Conservation (phyloP, 768 basidiomycete genomes). For the Pisolithus sp. region DNA sequence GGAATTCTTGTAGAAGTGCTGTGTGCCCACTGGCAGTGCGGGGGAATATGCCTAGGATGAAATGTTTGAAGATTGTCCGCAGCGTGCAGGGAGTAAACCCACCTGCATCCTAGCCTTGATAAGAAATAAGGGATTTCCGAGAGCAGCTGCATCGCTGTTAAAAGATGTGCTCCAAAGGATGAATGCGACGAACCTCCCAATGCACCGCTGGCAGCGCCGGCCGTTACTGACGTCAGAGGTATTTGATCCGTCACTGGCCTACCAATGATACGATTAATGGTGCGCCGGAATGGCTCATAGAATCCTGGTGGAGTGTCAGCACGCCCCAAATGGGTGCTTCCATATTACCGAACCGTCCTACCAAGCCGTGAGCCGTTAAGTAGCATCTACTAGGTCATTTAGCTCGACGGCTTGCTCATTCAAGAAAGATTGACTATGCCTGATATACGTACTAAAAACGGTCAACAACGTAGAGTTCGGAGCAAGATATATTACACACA, state of each 20-base stretch:
- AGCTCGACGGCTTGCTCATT: neutral
- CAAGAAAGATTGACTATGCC: conserved; percentile 37
- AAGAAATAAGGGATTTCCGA: conserved; percentile 89
- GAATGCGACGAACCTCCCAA: conserved; percentile 60
- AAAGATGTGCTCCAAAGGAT: neutral
- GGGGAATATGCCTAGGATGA: conserved; percentile 81
- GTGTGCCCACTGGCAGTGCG: conserved; percentile 86
- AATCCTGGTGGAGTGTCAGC: conserved; percentile 54
- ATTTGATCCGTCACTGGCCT: conserved; percentile 56
- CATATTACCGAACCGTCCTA: conserved; percentile 21
- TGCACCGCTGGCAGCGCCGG: conserved; percentile 86
- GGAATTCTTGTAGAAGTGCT: conserved; percentile 85
- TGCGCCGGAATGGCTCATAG: conserved; percentile 84
- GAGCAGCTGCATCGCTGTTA: conserved; percentile 38
- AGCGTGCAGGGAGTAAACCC: neutral
- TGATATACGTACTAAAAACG: conserved; percentile 77
- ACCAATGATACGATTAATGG: conserved; percentile 65
- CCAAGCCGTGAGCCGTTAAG: conserved; percentile 89
- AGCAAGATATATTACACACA: conserved; percentile 35
- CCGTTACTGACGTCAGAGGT: conserved; percentile 70
- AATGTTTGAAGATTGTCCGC: conserved; percentile 1
- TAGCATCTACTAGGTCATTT: conserved; percentile 53
- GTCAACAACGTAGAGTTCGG: conserved; percentile 4
- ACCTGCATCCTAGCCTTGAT: conserved; percentile 98
- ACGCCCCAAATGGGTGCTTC: neutral